phyloP scores from a whole-genome alignment of 1,284 basidiomycete species.

The Mycosarcoma maydis region DNA sequence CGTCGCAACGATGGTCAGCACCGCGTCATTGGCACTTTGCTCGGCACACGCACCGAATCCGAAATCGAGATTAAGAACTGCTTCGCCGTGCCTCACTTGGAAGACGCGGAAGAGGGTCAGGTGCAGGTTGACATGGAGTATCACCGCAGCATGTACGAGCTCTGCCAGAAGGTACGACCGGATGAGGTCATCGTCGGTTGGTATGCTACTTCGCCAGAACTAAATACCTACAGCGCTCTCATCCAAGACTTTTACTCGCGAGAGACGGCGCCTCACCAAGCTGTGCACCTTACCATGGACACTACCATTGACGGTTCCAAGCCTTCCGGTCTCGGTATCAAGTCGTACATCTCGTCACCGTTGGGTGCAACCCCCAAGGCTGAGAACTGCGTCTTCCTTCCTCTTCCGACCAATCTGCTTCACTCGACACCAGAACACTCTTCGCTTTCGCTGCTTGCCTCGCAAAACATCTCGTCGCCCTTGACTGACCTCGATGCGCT shows the following conservation, averaged over 20 bases:
- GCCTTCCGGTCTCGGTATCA: constrained; percentile 72
- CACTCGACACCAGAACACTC: constrained; percentile 67
- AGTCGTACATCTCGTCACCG: constrained; percentile 85
- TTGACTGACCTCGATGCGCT: constrained; percentile 69
- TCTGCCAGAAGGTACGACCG: constrained; percentile 83
- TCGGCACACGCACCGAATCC: constrained; percentile 81
- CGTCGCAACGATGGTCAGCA: constrained; percentile 76
- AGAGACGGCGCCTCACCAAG: constrained; percentile 87
- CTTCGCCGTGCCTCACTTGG: constrained; percentile 69
- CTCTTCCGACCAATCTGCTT: constrained; percentile 51
- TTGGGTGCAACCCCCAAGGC: constrained; percentile 60
- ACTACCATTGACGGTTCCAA: constrained; percentile 73
- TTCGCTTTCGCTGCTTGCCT: constrained; percentile 74
- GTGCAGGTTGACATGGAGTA: constrained; percentile 90
- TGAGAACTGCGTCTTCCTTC: constrained; percentile 65
- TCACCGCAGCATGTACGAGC: constrained; percentile 90
- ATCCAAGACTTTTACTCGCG: constrained; percentile 98
- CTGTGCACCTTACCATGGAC: constrained; percentile 92
- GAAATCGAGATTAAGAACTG: constrained; percentile 65
- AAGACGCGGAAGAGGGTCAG: constrained; percentile 78
- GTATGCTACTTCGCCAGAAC: constrained; percentile 73
- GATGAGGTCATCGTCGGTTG: constrained; percentile 90
- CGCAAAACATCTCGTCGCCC: constrained; percentile 70
- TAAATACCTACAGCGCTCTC: constrained; percentile 95
- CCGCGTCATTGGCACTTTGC: constrained; percentile 93